Evolutionary conservation across 495 filamentous ascomycete species (phyloP).

Genomic region (Podospora appendiculata): DNA sequence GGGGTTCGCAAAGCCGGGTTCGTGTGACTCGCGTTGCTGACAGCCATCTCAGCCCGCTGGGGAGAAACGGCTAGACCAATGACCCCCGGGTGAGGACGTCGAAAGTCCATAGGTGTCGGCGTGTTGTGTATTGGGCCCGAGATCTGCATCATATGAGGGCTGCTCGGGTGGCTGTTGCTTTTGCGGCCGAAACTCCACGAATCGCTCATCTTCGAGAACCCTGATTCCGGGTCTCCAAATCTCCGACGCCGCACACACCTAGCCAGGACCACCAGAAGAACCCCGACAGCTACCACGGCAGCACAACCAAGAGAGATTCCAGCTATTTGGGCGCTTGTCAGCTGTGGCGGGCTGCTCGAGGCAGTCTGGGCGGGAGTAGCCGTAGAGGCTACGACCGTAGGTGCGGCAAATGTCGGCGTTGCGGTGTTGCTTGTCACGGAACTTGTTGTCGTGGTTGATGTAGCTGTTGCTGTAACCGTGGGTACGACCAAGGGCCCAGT

Average conservation of each 20-base stretch:
- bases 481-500: conserved; percentile 17
- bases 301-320: conserved; percentile 40
- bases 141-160: conserved; percentile 17
- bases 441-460: conserved; percentile 1
- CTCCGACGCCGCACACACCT: conserved; percentile 29
- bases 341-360: conserved; percentile 6
- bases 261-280: conserved; percentile 33
- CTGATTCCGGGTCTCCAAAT: conserved; percentile 27
- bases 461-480: conserved; percentile 11
- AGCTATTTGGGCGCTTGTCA: conserved; percentile 32
- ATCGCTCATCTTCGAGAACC: conserved; percentile 29
- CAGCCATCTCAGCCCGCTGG: neutral
- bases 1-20: neutral
- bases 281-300: conserved; percentile 29
- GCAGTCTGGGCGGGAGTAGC: conserved; percentile 4
- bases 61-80: conserved; percentile 32
- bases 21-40: neutral
- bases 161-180: conserved; percentile 1
- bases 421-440: neutral
- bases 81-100: neutral
- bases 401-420: conserved; percentile 2
- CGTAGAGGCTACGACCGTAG: conserved; percentile 9
- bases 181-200: conserved; percentile 17
- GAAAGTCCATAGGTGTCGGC: conserved; percentile 11
- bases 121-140: conserved; percentile 25